A percentile compares a stretch with the other conserved stretches of the same genome.
Conservation (phyloP, 202 grass and related monocot genomes). For the Dendrocalamus latiflorus region DNA sequence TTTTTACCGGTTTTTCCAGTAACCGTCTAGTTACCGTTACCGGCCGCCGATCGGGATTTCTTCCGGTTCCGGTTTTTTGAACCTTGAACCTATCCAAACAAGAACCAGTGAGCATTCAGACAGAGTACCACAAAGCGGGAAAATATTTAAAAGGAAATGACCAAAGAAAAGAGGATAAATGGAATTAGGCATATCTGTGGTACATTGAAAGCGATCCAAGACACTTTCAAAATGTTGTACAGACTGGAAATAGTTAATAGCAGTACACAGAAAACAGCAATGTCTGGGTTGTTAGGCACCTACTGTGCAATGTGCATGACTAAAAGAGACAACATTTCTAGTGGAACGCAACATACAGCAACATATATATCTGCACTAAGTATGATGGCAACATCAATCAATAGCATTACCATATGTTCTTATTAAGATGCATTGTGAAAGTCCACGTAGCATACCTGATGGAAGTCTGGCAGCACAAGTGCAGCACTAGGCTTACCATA, state of each 20-base stretch:
- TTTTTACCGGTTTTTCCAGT: too few relatives aligned
- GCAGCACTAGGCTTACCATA: conserved; percentile 6
- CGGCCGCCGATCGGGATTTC: too few relatives aligned
- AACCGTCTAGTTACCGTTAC: too few relatives aligned
- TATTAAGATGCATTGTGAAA: background rate
- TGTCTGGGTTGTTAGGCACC: background rate
- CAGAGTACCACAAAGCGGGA: background rate
- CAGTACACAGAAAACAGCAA: background rate
- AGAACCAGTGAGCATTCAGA: background rate
- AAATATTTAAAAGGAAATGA: background rate
- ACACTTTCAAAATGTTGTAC: background rate
- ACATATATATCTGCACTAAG: background rate
- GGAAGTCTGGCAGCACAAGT: background rate
- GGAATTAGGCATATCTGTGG: background rate
- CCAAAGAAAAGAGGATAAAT: background rate
- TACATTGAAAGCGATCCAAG: background rate
- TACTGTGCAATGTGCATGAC: background rate
- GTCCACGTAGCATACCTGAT: background rate
- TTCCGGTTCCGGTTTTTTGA: too few relatives aligned
- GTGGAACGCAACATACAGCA: background rate
- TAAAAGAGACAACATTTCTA: background rate
- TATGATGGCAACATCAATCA: background rate
- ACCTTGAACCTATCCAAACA: background rate
- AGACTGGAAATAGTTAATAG: background rate
- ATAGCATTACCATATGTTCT: background rate